Base-by-base conservation (phyloP, 2,329 filamentous ascomycete genomes). In the Colletotrichum spaethianum region DNA sequence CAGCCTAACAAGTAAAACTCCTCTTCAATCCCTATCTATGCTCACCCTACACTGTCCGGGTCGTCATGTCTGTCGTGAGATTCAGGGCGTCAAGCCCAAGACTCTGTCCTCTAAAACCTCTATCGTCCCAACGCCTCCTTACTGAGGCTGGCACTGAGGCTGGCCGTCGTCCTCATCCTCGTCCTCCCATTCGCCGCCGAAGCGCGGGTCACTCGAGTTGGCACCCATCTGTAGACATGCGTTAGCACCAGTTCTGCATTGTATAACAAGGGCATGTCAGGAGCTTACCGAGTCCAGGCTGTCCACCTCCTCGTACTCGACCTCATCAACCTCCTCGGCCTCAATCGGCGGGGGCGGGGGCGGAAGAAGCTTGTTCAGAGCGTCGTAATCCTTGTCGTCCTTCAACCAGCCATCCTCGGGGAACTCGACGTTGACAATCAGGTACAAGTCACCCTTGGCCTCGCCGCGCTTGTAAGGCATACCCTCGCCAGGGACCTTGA, bases 391-490 rank as follows among this genome's bases (percentile, higher is more conserved):
- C 16, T 89, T 88, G n/a, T 94, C 90, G 68, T 93, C 89, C 75
- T 89, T 86, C 70, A 95, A 86, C 94, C 95, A 98, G 33, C 91
- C 93, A 77, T 96, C 91, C 76, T 95, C 91, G 2, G 96, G 96
- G 85, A 98, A 98, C 66, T 94, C 89, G 74, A 99, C 89, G 77
- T 96, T 92, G 75, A 98, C 92, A 46, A 93, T 85, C 52, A 99
- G 87, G 82, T 96, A 99, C 23, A 99, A 85, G 78, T 98, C 95
- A 53, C 96, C 96, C 80, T 91, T 94, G 5, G 85, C 79, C 48
- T 99, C 96, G 74, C 92, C 94, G 69, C 92, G 91, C 88, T 98
- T 98, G 76, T 92, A 83, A 2, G 96, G 96, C 96, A 99, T 99
- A 72, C 96, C 96, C 84, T 99, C 96, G 33, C 94, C 95, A 2